Conservation (phyloP, 164 flowering plant species). For the Vitis vinifera region DNA sequence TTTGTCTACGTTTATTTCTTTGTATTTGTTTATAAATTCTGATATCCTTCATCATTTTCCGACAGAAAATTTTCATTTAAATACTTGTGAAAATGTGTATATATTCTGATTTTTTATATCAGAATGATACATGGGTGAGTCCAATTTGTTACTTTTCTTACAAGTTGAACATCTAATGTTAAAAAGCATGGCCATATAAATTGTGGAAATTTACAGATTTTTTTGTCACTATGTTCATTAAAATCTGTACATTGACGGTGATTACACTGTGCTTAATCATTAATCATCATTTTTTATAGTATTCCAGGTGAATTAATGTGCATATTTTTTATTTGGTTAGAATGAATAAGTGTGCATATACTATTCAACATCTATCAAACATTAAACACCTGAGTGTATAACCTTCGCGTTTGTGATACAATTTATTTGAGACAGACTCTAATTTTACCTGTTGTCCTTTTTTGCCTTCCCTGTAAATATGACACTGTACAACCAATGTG, state of each 20-base stretch:
- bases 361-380: neutral
- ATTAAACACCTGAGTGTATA: neutral
- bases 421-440: too few species aligned
- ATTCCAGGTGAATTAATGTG: neutral
- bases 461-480: too few species aligned
- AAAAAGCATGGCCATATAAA: neutral
- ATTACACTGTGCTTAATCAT: neutral
- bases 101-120: neutral
- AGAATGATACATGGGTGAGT: neutral
- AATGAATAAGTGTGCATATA: neutral
- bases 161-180: neutral
- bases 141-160: neutral
- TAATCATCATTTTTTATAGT: neutral
- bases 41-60: too few species aligned
- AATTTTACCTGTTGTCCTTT: too few species aligned
- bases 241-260: neutral
- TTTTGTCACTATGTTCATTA: neutral
- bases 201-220: neutral
- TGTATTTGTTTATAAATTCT: too few species aligned
- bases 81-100: too few species aligned
- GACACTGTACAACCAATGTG: neutral
- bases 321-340: too few species aligned
- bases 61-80: too few species aligned
- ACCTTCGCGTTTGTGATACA: neutral
- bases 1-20: too few species aligned